Evolutionary conservation across 495 filamentous ascomycete species (phyloP), one percentile per base, ranked within the genome.

Genomic region (Talaromyces ruber): DNA sequence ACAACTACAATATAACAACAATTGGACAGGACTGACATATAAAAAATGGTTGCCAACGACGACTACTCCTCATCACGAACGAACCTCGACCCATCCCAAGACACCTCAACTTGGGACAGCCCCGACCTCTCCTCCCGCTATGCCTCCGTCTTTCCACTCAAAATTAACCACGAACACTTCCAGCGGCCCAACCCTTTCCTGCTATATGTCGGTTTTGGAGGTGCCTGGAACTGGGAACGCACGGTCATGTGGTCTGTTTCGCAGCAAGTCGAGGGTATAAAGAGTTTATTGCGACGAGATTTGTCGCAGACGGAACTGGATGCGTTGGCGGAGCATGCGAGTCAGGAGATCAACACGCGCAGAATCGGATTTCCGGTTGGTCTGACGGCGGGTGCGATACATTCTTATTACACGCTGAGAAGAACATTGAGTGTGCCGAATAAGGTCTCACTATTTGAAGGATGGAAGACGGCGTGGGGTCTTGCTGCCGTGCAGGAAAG

Each of bases 271-370:
- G 67, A 71, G 18, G 65, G 61, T 16, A 34, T 54, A 7, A 66
- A 65, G 37, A 55, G 66, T 2, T 2, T 72, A 0, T 53, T 71
- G 3, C 65, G 66, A 9, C 75, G 76, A 14, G 18, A 58, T 8
- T 65, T 67, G 1, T 74, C 70, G 5, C 76, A 79, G 57, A 64
- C 67, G 6, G 76, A 79, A 53, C n/a, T 76, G 12, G 74, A 79
- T 64, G 70, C 68, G 6, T 64, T 73, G 25, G 65, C 68, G n/a
- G 62, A 63, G 22, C 64, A 65, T 54, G 39, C 50, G 26, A 70
- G 70, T 6, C 63, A 62, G 2, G 28, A 30, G 6, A 24, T 73
- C 5, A 74, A 74, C 62, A 53, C 67, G 18, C 26, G 52, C 3
- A 60, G 66, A 18, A 53, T 66, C 6, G 71, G 70, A 0, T 12